These are phyloP conservation scores for Phytophthora hybrid DNA, from an alignment of 352 stramenopile genomes.

Conservation along the genomic window DNA sequence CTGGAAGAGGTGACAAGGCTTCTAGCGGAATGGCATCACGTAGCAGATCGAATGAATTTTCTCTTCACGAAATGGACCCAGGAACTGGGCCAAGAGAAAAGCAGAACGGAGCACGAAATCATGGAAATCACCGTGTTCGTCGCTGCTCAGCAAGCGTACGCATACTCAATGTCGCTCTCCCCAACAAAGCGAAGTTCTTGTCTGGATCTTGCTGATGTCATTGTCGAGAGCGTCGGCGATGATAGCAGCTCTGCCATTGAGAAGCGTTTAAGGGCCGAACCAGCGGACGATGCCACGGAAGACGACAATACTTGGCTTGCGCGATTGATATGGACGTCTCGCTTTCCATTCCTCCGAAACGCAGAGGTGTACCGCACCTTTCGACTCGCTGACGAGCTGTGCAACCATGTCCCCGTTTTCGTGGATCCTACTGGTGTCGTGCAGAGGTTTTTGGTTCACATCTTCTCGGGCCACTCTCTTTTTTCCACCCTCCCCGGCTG, in stretches of 20 bases:
- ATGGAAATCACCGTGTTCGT: slow-evolving; percentile 2
- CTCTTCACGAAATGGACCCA: slow-evolving; percentile 24
- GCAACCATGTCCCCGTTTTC: slow-evolving; percentile 53
- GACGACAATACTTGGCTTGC: slow-evolving; percentile 11
- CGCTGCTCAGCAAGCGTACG: slow-evolving; percentile 17
- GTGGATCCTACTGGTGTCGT: slow-evolving; percentile 50
- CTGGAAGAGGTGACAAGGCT: slow-evolving; percentile 14
- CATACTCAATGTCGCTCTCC: slow-evolving; percentile 10
- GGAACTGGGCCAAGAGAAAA: slow-evolving; percentile 19
- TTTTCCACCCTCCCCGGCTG: slow-evolving; percentile 36
- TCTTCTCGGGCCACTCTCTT: slow-evolving; percentile 54
- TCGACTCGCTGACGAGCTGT: slow-evolving; percentile 36
- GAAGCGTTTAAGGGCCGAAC: neutral
- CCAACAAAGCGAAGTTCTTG: slow-evolving; percentile 1
- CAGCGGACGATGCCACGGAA: neutral
- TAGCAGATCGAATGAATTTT: slow-evolving; percentile 13
- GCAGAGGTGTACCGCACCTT: slow-evolving; percentile 23
- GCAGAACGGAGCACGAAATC: slow-evolving; percentile 9
- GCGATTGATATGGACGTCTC: slow-evolving; percentile 43
- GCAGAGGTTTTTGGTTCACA: slow-evolving; percentile 57
- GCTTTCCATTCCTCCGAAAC: slow-evolving; percentile 50
- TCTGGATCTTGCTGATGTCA: neutral
- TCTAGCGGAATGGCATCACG: slow-evolving; percentile 23
- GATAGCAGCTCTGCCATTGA: neutral
- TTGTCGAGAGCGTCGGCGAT: slow-evolving; percentile 1